A percentile compares a stretch with the other conserved stretches of the same genome.
Conservation (phyloP, 371 early-diverging fungal species). For the Catenaria anguillulae region DNA sequence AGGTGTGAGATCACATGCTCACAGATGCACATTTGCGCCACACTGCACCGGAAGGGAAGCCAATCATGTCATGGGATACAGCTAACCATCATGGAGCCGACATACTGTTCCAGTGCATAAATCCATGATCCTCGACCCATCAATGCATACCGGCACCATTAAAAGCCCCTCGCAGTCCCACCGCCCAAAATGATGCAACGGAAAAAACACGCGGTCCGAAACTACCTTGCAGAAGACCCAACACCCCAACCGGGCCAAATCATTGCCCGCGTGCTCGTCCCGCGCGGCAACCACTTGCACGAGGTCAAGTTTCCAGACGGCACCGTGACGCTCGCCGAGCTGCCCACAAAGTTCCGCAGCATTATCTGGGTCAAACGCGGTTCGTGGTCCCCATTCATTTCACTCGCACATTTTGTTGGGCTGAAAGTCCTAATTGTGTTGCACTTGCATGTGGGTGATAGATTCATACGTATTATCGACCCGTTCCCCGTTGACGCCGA, state of each 20-base stretch:
- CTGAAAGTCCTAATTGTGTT: too few species aligned
- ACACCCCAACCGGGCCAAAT: slow-evolving; percentile 14
- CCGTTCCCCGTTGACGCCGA: not conserved
- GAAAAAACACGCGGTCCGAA: not conserved
- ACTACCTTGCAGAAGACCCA: not conserved
- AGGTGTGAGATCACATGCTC: too few species aligned
- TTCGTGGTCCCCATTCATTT: slow-evolving; percentile 6
- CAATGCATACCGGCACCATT: too few species aligned
- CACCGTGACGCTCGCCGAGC: slow-evolving; percentile 37
- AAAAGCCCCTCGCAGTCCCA: too few species aligned
- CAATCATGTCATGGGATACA: too few species aligned
- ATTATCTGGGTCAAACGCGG: slow-evolving; percentile 75
- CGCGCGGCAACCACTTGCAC: slow-evolving; percentile 58
- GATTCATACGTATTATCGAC: not conserved
- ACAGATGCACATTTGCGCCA: too few species aligned
- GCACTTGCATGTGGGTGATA: not conserved
- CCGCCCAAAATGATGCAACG: too few species aligned
- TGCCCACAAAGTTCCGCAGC: slow-evolving; percentile 64
- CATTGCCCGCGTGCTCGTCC: slow-evolving; percentile 46
- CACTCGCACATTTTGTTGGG: too few species aligned
- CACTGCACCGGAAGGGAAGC: too few species aligned
- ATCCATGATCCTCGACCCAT: too few species aligned
- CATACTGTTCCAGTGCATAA: too few species aligned
- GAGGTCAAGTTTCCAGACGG: slow-evolving; percentile 46
- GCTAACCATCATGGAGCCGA: too few species aligned